Percentiles rank a stretch among this genome's conserved stretches.
Conservation (phyloP, 2,329 filamentous ascomycete genomes). For the Paecilomyces formosus region DNA sequence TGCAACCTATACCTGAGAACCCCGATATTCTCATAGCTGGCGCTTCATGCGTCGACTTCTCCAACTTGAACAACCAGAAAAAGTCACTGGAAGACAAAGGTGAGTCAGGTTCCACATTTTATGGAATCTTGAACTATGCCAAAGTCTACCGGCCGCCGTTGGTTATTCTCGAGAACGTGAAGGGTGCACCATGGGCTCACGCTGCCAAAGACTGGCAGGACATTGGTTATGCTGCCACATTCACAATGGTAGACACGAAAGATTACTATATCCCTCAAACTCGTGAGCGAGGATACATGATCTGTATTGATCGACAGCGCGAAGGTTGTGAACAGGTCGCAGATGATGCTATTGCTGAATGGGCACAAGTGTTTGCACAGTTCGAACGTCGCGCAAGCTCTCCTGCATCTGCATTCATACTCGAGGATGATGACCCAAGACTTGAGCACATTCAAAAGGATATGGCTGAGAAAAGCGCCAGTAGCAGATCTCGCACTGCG, state of each 20-base stretch:
- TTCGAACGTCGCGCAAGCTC: slow-evolving; percentile 55
- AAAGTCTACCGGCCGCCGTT: slow-evolving; percentile 51
- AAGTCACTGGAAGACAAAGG: slow-evolving; percentile 49
- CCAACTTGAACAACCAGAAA: slow-evolving; percentile 52
- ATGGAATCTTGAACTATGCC: slow-evolving; percentile 53
- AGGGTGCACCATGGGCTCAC: slow-evolving; percentile 50
- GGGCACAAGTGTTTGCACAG: slow-evolving; percentile 38
- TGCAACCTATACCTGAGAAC: slow-evolving; percentile 47
- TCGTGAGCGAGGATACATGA: slow-evolving; percentile 51
- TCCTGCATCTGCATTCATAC: slow-evolving; percentile 55
- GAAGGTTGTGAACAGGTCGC: slow-evolving; percentile 17
- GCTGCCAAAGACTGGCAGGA: slow-evolving; percentile 40
- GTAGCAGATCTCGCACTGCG: slow-evolving; percentile 16
- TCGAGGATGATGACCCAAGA: slow-evolving; percentile 48
- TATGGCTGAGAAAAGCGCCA: slow-evolving; percentile 25
- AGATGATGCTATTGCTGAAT: slow-evolving; percentile 7
- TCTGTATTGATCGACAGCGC: slow-evolving; percentile 43
- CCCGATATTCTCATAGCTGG: slow-evolving; percentile 64
- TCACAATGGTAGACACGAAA: slow-evolving; percentile 57
- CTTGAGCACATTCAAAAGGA: slow-evolving; percentile 46
- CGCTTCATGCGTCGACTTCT: slow-evolving; percentile 71
- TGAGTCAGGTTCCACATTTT: slow-evolving; percentile 60
- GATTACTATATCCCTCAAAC: slow-evolving; percentile 69
- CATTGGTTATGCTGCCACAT: slow-evolving; percentile 50
- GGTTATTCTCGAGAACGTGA: slow-evolving; percentile 67